A percentile compares a stretch with the other conserved stretches of the same genome.
Evolutionary conservation across 1,284 basidiomycete species (phyloP).

Genomic region (Leccinum proliferum): DNA sequence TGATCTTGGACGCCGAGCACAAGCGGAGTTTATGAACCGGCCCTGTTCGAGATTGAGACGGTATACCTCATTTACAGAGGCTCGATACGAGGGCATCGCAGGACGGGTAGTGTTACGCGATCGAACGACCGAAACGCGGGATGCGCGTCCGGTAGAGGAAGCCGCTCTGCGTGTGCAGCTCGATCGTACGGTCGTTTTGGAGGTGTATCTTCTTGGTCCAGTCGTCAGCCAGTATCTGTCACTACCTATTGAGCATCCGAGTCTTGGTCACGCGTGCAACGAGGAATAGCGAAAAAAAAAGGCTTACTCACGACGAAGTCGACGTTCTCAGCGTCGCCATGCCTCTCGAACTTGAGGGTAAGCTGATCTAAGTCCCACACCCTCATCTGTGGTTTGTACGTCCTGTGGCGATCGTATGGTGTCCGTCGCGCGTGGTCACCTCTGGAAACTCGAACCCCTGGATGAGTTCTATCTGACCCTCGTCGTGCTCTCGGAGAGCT

Average conservation of each 20-base stretch:
- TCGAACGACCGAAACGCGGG: constrained; percentile 88
- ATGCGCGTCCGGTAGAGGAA: constrained; percentile 92
- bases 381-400: constrained; percentile 97
- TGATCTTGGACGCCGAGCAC: constrained; percentile 41
- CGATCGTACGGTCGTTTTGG: constrained; percentile 93
- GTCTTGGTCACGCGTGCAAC: background rate
- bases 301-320: constrained; percentile 89
- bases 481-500: constrained; percentile 59
- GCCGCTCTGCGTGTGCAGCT: constrained; percentile 92
- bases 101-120: constrained; percentile 87
- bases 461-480: constrained; percentile 81
- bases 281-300: background rate
- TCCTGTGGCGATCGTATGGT: constrained; percentile 91
- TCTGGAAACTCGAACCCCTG: constrained; percentile 98
- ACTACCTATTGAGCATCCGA: background rate
- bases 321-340: constrained; percentile 95
- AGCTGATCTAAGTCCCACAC: constrained; percentile 33
- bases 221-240: constrained; percentile 91
- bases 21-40: constrained; percentile 80
- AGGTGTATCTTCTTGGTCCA: constrained; percentile 98
- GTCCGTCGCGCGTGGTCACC: constrained; percentile 79
- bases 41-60: constrained; percentile 96
- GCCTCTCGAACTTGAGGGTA: constrained; percentile 93
- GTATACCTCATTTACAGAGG: constrained; percentile 82
- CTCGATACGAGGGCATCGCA: constrained; percentile 75